A percentile compares a stretch with the other conserved stretches of the same genome.
These are phyloP conservation scores for Talaromyces pinophilus DNA, from an alignment of 2,329 filamentous ascomycete genomes.

Conservation along the genomic window DNA sequence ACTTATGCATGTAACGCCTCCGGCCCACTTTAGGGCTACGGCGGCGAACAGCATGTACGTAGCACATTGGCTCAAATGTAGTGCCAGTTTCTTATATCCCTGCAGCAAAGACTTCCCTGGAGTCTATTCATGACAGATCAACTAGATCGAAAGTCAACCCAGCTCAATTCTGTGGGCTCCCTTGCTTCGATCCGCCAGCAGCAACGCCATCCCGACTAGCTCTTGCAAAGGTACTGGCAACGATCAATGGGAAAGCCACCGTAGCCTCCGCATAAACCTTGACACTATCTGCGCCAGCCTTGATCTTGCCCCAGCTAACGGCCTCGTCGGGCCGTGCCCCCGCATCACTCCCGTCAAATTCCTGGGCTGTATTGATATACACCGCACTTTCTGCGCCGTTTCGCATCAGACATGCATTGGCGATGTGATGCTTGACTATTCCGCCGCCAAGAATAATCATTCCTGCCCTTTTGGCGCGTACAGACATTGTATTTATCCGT, in stretches of 20 bases:
- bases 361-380: conserved; percentile 95
- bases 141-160: not conserved
- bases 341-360: conserved; percentile 96
- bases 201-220: conserved; percentile 25
- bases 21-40: conserved; percentile 6
- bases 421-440: conserved; percentile 97
- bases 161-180: not conserved
- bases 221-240: conserved; percentile 66
- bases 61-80: not conserved
- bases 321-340: conserved; percentile 94
- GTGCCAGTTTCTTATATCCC: not conserved
- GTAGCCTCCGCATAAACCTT: conserved; percentile 77
- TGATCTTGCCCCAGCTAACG: conserved; percentile 98
- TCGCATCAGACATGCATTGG: conserved; percentile 95
- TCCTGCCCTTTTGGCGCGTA: conserved; percentile 81
- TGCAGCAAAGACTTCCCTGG: not conserved
- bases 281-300: conserved; percentile 79
- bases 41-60: conserved; percentile 4
- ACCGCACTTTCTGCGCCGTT: conserved; percentile 97
- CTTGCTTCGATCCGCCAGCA: conserved; percentile 7
- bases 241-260: conserved; percentile 66
- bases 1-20: not conserved
- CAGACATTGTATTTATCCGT: conserved; percentile 86
- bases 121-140: not conserved
- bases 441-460: conserved; percentile 96